Conservation (phyloP, 2,329 filamentous ascomycete genomes). For the Xylariaceae sp. region DNA sequence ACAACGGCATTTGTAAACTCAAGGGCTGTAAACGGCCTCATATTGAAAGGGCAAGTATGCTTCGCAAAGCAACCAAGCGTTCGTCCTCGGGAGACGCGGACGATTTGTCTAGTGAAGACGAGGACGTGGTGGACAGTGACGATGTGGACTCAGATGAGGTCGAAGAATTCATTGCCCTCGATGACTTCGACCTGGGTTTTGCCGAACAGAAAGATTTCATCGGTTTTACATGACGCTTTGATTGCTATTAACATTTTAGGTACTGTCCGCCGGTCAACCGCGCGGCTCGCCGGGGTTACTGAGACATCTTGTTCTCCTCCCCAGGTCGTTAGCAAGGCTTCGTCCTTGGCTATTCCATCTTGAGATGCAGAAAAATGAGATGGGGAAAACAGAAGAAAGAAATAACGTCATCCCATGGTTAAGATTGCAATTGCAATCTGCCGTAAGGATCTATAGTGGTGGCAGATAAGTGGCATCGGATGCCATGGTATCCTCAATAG, state of each 20-base stretch:
- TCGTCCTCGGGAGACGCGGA: constrained; percentile 47
- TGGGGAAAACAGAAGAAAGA: not conserved
- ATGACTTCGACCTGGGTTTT: constrained; percentile 52
- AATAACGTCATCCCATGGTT: not conserved
- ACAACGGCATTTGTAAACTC: constrained; percentile 75
- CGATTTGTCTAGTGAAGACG: constrained; percentile 75
- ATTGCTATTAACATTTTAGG: constrained; percentile 23
- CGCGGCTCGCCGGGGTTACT: constrained; percentile 9
- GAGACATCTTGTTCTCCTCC: not conserved
- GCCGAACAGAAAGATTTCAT: constrained; percentile 57
- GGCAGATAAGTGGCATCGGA: constrained; percentile 8
- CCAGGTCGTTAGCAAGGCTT: not conserved
- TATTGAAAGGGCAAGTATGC: constrained; percentile 76
- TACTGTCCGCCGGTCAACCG: constrained; percentile 8
- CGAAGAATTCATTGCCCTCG: constrained; percentile 57
- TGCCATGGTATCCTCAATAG: constrained; percentile 5
- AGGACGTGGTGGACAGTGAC: constrained; percentile 63
- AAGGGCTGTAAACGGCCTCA: constrained; percentile 81
- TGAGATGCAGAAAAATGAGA: not conserved
- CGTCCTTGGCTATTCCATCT: constrained; percentile 9
- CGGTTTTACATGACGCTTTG: constrained; percentile 35
- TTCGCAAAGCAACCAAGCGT: constrained; percentile 59
- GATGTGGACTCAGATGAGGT: constrained; percentile 74
- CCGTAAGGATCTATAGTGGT: constrained; percentile 6
- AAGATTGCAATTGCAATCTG: constrained; percentile 2